Evolutionary conservation across 345 rosid species (phyloP).

Genomic region (Eucalyptus tenuipes): DNA sequence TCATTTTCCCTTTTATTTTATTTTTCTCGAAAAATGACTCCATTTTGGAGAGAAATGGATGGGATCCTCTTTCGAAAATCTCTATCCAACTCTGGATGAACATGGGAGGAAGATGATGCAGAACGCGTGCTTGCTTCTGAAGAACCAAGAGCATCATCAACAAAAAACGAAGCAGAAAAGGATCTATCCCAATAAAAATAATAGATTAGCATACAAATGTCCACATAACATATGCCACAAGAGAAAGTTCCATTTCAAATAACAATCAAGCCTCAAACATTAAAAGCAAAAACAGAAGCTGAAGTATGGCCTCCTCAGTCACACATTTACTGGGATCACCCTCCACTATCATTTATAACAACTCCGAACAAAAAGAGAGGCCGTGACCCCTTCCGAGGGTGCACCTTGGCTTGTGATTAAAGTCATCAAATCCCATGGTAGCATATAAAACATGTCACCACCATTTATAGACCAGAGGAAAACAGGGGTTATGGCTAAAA

Average conservation of each 20-base stretch:
- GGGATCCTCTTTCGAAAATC: not conserved
- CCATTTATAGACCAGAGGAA: not conserved
- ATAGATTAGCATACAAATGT: not conserved
- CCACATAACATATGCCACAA: not conserved
- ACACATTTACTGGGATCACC: not conserved
- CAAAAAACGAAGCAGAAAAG: not conserved
- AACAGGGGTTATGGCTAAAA: not conserved
- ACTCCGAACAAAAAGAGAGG: not conserved
- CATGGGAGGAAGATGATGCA: not conserved
- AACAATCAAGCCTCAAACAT: not conserved
- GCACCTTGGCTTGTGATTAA: not conserved
- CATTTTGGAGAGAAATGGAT: not conserved
- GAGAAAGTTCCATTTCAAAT: not conserved
- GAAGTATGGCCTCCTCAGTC: not conserved
- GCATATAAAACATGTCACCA: not conserved
- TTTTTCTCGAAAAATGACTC: not conserved
- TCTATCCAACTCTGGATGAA: not conserved
- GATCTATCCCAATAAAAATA: not conserved
- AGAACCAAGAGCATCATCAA: not conserved
- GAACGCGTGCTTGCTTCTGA: not conserved
- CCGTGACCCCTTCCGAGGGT: not conserved
- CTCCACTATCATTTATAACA: not conserved
- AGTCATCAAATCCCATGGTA: not conserved
- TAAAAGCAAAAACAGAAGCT: not conserved
- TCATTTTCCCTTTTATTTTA: not conserved